A percentile compares a stretch with the other conserved stretches of the same genome.
Conservation (phyloP, 352 stramenopile genomes). For the Phytophthora megakarya region DNA sequence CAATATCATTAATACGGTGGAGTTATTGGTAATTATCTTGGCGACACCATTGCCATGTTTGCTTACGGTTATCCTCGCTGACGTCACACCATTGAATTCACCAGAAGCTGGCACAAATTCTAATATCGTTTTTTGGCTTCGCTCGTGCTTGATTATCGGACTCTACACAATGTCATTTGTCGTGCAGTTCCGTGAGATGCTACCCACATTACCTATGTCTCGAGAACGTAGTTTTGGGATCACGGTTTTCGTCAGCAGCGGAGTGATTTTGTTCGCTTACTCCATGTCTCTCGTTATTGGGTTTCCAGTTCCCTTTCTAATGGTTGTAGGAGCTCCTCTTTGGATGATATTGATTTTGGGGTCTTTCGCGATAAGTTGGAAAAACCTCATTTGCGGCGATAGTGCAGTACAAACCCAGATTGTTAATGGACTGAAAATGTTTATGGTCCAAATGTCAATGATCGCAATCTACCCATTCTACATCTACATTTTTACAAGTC, state of each 20-base stretch:
- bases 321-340: conserved; percentile 9
- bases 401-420: conserved; percentile 1
- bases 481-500: conserved; percentile 23
- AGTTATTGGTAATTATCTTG: background rate
- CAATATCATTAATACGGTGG: background rate
- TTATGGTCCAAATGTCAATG: conserved; percentile 4
- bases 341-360: conserved; percentile 10
- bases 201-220: conserved; percentile 14
- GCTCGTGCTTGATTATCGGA: background rate
- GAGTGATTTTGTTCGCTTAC: conserved; percentile 7
- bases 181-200: conserved; percentile 9
- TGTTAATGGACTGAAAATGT: conserved; percentile 1
- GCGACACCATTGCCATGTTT: background rate
- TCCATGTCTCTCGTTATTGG: conserved; percentile 11
- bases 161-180: conserved; percentile 14
- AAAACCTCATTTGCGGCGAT: background rate
- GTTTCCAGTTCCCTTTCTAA: conserved; percentile 25
- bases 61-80: conserved; percentile 1
- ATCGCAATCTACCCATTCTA: conserved; percentile 33
- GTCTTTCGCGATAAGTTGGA: background rate
- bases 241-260: conserved; percentile 12
- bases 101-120: conserved; percentile 12
- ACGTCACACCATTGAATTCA: conserved; percentile 2
- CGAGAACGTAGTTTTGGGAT: conserved; percentile 9
- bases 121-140: conserved; percentile 16